Evolutionary conservation across 2,329 filamentous ascomycete species (phyloP).

Genomic region (Gnomoniopsis sp.): DNA sequence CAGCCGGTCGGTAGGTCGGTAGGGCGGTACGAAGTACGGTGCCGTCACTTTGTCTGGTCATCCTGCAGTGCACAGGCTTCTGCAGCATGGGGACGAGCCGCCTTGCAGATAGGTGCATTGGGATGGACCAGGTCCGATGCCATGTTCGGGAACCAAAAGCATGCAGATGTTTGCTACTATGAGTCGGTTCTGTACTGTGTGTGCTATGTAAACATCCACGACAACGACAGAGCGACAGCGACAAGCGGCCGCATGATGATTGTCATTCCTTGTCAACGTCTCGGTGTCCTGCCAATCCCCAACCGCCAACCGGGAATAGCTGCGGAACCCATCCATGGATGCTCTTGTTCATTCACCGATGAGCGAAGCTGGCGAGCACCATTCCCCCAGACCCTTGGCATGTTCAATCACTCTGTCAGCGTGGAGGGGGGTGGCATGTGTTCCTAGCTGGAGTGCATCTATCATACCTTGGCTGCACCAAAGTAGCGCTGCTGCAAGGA

Average conservation of each 20-base stretch:
- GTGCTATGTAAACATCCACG: neutral
- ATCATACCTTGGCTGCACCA: neutral
- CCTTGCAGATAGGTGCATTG: constrained; percentile 15
- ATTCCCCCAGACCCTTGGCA: neutral
- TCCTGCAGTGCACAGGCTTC: constrained; percentile 15
- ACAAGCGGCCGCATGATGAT: neutral
- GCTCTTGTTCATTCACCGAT: neutral
- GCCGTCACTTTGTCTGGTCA: neutral
- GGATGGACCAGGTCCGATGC: constrained; percentile 9
- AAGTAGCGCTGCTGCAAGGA: no score
- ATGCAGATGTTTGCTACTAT: constrained; percentile 8
- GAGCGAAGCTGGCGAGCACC: neutral
- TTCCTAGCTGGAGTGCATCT: neutral
- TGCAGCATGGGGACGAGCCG: constrained; percentile 16
- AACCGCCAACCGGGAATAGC: no score
- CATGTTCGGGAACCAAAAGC: constrained; percentile 5
- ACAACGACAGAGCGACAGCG: no score
- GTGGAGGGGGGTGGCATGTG: neutral
- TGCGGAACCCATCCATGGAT: no score
- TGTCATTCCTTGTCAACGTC: neutral
- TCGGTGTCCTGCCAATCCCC: neutral
- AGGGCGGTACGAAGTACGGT: constrained; percentile 3
- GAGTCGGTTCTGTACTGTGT: no score
- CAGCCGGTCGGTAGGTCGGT: no score
- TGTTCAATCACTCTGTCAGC: neutral